Base-by-base conservation (phyloP, 2,329 filamentous ascomycete genomes). In the Zasmidium cellare region DNA sequence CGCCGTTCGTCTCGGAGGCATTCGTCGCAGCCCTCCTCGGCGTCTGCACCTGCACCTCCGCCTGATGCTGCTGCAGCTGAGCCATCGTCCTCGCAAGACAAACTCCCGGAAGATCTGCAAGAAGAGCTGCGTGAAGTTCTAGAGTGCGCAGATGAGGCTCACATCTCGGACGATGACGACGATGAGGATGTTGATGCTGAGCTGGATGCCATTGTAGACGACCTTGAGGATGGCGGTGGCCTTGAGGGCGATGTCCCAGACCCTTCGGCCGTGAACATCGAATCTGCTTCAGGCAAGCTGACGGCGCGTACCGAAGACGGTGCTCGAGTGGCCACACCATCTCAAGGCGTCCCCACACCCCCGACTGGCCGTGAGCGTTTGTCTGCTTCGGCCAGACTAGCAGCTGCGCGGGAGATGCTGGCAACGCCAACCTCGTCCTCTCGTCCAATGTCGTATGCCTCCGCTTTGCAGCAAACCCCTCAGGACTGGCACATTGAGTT, bases 401-500 rank as follows among this genome's bases (percentile, higher is more conserved):
- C 69, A 23, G 66, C 71, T 48, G 70, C 72, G 2, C 64, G 72
- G 23, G 71, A 74, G 52, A 47, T 72, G 57, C 65, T 73, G 7
- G 76, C 81, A 1, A 71, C 75, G 52, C 77, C 84, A 0, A 79
- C 87, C 1, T 67, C 75, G 64, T 69, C 79, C 31, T 73, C 75
- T 9, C 83, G 88, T 9, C 83, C 88, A 1, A 85, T 91, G 75
- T 91, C 92, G 0, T 96, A 97, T 73, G 88, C 92, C 22, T 89
- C 90, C 53, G 91, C 91, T 3, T 84, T 96, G 53, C 90, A 92
- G 66, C 81, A 90, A 14, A 80, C 85, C 0, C 91, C 92, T 1
- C 89, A 96, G 70, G 92, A 97, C 70, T 99, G 94, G 94, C 93
- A 99, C 69, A 92, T 99, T 60, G 91, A 97, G 70, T 99, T 99